Evolutionary conservation across 257 asterid species (phyloP), one percentile per base, ranked within the genome.

Genomic region (Forsythia suspensa): DNA sequence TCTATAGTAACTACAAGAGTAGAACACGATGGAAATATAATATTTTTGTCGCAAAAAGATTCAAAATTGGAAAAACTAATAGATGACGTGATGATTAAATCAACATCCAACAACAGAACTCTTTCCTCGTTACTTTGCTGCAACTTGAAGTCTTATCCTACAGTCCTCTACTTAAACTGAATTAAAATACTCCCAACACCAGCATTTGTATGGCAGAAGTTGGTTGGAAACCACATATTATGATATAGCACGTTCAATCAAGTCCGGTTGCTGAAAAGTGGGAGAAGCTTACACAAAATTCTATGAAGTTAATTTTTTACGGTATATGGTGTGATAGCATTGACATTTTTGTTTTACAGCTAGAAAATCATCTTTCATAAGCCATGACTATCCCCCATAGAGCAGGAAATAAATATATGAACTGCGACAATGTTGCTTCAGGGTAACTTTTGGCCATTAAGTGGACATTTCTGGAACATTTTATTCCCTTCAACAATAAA

Each of bases 1-100:
- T 95, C 98, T 67, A 95, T 88, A 36, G 92, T 92, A 86, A 93
- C 98, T 95, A 87, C 76, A 40, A 34, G 73, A 82, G 44, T 11
- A 71, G 5, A 42, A 46, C 61, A 12, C 1, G 6, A n/a, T 16
- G 39, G 44, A 41, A 29, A 70, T 71, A 15, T 44, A 37, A n/a
- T 43, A 73, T n/a, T 41, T 44, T 3, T 55, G 59, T 20, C 20
- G 24, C 10, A 59, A 20, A 57, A 44, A 59, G 29, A 63, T 44
- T 74, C 65, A 46, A 42, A 41, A 68, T 46, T 11, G 37, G 12
- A 72, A 81, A 24, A 74, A 74, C 20, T 41, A 71, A 11, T 4
- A 39, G 18, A 68, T 10, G 11, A 46, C 8, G 46, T 37, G 13
- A 52, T 57, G 63, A 44, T 37, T 44, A 51, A 66, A 51, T 61